Evolutionary conservation across 108 stramenopile genomes (phyloP).

Genomic region (Cyclotella baltica): DNA sequence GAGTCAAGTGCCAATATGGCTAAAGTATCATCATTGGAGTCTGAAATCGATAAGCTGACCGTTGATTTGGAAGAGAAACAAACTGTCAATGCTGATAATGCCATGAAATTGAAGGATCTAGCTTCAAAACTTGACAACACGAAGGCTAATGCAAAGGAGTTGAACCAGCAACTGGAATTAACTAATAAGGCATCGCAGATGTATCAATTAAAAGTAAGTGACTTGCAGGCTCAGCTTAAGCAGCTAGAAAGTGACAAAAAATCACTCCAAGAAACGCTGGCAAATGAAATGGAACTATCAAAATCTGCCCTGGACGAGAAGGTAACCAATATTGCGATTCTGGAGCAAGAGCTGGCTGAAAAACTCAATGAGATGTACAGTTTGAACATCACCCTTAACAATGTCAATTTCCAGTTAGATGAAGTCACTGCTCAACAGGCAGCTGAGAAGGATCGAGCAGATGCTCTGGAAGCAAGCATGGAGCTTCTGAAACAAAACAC

Average conservation of each 20-base stretch:
- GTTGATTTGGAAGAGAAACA: constrained; percentile 31
- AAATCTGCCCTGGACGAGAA: constrained; percentile 21
- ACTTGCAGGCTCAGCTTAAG: constrained; percentile 18
- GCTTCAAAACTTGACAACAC: constrained; percentile 20
- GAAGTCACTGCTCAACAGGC: constrained; percentile 25
- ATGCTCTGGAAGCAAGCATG: constrained; percentile 23
- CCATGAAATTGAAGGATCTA: constrained; percentile 7
- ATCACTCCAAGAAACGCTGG: constrained; percentile 8
- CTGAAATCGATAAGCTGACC: constrained; percentile 30
- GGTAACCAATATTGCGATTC: constrained; percentile 26
- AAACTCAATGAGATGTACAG: constrained; percentile 18
- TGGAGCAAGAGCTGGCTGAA: constrained; percentile 41
- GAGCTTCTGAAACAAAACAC: constrained; percentile 14
- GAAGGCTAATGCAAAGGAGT: constrained; percentile 17
- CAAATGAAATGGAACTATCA: constrained; percentile 16
- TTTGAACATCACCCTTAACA: constrained; percentile 5
- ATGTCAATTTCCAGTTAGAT: constrained; percentile 8
- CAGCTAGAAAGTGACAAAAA: constrained; percentile 16
- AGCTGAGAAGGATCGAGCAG: constrained; percentile 27
- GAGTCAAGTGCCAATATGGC: constrained; percentile 19
- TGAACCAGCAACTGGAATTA: constrained; percentile 16
- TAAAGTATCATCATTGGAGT: constrained; percentile 30
- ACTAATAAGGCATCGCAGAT: constrained; percentile 5
- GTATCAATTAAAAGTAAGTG: constrained; percentile 16
- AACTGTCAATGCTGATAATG: constrained; percentile 12